A percentile compares a stretch with the other conserved stretches of the same genome.
Conservation (phyloP, 2,329 filamentous ascomycete genomes). For the Sporothrix pallida region DNA sequence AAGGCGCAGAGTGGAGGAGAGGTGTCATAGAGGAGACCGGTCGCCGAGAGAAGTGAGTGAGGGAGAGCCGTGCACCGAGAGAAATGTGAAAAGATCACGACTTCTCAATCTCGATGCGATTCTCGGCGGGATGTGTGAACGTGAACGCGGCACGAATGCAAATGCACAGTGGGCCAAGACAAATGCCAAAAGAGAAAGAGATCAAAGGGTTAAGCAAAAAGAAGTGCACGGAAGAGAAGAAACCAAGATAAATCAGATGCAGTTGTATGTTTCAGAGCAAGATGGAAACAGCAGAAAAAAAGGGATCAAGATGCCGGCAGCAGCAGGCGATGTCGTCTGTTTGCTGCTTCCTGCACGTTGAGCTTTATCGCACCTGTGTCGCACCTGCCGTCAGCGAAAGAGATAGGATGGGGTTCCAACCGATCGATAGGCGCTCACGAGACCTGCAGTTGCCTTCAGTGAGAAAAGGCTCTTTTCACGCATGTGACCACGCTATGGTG, state of each 20-base stretch:
- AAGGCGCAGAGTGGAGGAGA: slow-evolving; percentile 8
- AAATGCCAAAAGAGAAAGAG: background rate
- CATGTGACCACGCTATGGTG: slow-evolving; percentile 38
- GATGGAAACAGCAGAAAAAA: background rate
- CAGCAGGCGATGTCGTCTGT: slow-evolving; percentile 23
- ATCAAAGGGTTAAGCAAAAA: background rate
- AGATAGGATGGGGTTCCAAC: slow-evolving; percentile 21
- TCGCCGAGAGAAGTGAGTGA: background rate
- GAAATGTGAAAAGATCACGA: slow-evolving; percentile 11
- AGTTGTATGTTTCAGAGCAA: background rate
- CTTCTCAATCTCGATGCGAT: background rate
- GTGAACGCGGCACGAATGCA: slow-evolving; percentile 4
- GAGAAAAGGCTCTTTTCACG: slow-evolving; percentile 37
- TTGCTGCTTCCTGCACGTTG: slow-evolving; percentile 5
- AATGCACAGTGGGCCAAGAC: background rate
- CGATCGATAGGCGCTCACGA: slow-evolving; percentile 38
- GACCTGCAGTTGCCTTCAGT: slow-evolving; percentile 33
- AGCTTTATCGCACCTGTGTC: slow-evolving; percentile 31
- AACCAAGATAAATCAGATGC: background rate
- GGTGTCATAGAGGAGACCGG: background rate
- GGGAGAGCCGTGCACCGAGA: too few relatives aligned
- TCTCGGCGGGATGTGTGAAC: background rate
- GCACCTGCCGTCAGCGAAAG: slow-evolving; percentile 24
- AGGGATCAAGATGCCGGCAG: slow-evolving; percentile 10
- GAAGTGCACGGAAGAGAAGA: background rate